Base-by-base conservation (phyloP, 164 flowering plant species). In the Piper betle region DNA sequence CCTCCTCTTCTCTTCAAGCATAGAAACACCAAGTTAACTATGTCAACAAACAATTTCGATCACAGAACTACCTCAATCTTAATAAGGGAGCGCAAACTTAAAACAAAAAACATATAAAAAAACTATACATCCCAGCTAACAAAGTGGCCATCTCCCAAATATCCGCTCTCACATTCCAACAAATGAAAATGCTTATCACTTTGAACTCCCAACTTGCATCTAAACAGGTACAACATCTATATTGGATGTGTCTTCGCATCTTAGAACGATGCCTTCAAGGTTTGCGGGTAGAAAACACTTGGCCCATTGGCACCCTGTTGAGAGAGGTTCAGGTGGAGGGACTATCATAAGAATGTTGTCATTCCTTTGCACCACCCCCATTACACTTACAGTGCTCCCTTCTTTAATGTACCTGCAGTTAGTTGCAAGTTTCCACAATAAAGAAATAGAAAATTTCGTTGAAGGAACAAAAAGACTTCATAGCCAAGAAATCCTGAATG, bases 351-450 rank as follows among this genome's bases (percentile, higher is more conserved):
- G 79, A 62, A 90, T 88, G 58, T 82, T 85, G 18, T 87, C 90
- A 53, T 87, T 85, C 65, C 97, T 71, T 63, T 90, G 97, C 43
- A 90, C 94, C 42, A 90, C 84, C 60, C 97, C 97, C 92, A 90
- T 87, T 58, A 90, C 92, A 65, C 95, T 87, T 0, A 90, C 95
- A 4, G 97, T 81, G 76, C 97, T 90, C 61, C 97, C 97, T 73
- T 90, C 95, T 73, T 87, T 89, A 66, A 89, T 81, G 70, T 84
- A 89, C 81, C 96, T 89, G 62, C 52, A 63, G 10, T 56, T 60
- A 20, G 64, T 57, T n/a, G n/a, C 16, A 6, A 42, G 58, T 19
- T 13, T 15, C 50, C 11, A 3, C 50, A 46, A 2, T 25, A 25
- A 25, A 25, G 33, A 25, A 25, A 25, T 25, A 2, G 1, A 2